phyloP scores from a whole-genome alignment of 1,284 basidiomycete genomes.

The Ceratobasidium sp. region DNA sequence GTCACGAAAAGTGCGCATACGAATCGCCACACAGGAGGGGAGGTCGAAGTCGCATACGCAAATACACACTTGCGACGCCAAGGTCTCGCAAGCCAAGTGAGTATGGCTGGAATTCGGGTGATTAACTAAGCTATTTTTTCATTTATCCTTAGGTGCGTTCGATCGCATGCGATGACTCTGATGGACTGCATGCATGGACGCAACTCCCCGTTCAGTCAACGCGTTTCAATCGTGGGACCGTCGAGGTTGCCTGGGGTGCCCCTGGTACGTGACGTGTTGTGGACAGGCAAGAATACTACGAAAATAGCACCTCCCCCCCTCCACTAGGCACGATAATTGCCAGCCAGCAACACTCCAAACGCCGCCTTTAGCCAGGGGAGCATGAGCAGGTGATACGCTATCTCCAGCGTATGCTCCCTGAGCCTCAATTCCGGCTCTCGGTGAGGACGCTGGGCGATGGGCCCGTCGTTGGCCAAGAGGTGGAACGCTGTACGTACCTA shows the following conservation, averaged over 20 bases:
- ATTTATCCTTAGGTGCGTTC: background rate
- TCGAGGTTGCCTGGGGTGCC: background rate
- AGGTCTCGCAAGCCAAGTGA: background rate
- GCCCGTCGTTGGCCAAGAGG: background rate
- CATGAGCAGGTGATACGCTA: conserved; percentile 2
- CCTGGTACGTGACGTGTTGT: background rate
- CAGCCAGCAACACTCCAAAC: background rate
- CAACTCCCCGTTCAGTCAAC: background rate
- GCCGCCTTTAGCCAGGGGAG: background rate
- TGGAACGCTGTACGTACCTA: background rate
- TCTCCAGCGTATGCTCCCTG: background rate
- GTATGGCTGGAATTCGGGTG: background rate
- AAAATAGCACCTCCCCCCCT: background rate
- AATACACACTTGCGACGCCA: conserved; percentile 14
- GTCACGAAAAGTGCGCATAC: background rate
- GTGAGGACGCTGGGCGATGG: background rate
- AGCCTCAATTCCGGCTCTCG: background rate
- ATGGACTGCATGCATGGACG: background rate
- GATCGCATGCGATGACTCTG: background rate
- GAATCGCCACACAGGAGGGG: conserved; percentile 2
- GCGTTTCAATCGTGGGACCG: background rate
- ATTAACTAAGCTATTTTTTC: background rate
- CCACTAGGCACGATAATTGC: background rate
- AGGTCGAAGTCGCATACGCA: background rate
- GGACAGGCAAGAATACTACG: background rate